A percentile compares a stretch with the other conserved stretches of the same genome.
These are phyloP conservation scores for Tremellales sp. DNA, from an alignment of 1,284 basidiomycete species.

Conservation along the genomic window DNA sequence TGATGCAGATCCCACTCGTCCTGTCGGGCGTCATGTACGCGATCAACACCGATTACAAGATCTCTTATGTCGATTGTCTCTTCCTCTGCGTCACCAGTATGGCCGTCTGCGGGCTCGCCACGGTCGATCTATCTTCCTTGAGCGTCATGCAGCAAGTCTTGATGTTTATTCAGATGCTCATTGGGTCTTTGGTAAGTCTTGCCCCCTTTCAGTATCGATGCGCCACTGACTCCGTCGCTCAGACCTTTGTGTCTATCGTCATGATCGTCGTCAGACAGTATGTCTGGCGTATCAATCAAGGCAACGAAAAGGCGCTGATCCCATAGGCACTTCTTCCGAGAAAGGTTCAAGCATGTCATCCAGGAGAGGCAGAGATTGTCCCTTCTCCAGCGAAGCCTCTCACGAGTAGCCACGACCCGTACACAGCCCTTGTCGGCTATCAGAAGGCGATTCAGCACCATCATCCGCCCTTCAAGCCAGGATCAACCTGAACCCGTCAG, in stretches of 20 bases:
- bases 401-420: slow-evolving; percentile 18
- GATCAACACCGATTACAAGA: slow-evolving; percentile 39
- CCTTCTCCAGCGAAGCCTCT: slow-evolving; percentile 28
- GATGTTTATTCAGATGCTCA: slow-evolving; percentile 47
- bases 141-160: slow-evolving; percentile 52
- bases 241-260: slow-evolving; percentile 44
- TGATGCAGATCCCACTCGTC: slow-evolving; percentile 47
- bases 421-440: slow-evolving; percentile 25
- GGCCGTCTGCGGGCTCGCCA: slow-evolving; percentile 54
- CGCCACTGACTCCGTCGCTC: too few relatives aligned
- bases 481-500: too few relatives aligned
- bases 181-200: slow-evolving; percentile 45
- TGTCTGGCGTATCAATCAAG: slow-evolving; percentile 2
- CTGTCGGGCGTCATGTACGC: slow-evolving; percentile 51
- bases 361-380: slow-evolving; percentile 50
- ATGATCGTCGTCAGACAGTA: slow-evolving; percentile 47
- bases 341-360: slow-evolving; percentile 66
- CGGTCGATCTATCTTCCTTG: slow-evolving; percentile 50
- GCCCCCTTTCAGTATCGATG: not conserved
- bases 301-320: not conserved
- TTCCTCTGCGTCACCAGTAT: slow-evolving; percentile 53
- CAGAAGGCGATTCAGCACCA: slow-evolving; percentile 26
- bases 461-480: not conserved
- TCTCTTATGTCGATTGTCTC: slow-evolving; percentile 52
- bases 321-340: slow-evolving; percentile 70